Evolutionary conservation across 148 eudicot genomes (phyloP), one percentile per base, ranked within the genome.

Genomic region (Beta vulgaris): DNA sequence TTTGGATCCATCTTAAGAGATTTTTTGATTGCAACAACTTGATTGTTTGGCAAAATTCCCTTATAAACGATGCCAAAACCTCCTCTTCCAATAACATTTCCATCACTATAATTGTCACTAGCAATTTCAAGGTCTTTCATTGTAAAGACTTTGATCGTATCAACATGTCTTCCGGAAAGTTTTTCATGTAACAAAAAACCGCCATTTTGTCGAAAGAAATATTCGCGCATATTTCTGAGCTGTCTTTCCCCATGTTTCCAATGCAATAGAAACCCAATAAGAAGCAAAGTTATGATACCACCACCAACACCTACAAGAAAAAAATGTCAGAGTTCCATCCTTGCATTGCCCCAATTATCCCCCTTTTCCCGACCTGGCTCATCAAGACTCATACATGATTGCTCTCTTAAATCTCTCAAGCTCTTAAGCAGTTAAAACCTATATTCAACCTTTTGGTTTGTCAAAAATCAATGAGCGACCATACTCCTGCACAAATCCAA

Each of bases 41-140:
- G n/a, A n/a, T n/a, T n/a, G 23, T 74, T 75, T 15, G 25, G 46
- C 44, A 79, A 35, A 0, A 54, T 39, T 10, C 82, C 82, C 46
- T 69, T 74, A 23, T 69, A 79, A 12, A 79, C 82, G 16, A 74
- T 32, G 7, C 82, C 82, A 31, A 60, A 75, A 7, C 82, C 82
- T 65, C 82, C 82, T 54, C 28, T 63, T 28, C 82, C 82, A 6
- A 75, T 69, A 4, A 79, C 53, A 7, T 61, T 74, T 11, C 3
- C 26, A 6, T 79, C 78, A 0, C 42, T 40, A 40, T 79, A 79
- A 0, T 79, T 75, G 21, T 79, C 46, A 32, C 71, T 80, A 13
- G 82, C 82, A 11, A 29, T 62, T 43, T 61, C 53, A 16, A 74
- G 40, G 28, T 80, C 78, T 51, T 80, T 26, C 6, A 39, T 36